These are phyloP conservation scores for Boletus tomentosulus DNA, from an alignment of 768 basidiomycete species.

Conservation along the genomic window DNA sequence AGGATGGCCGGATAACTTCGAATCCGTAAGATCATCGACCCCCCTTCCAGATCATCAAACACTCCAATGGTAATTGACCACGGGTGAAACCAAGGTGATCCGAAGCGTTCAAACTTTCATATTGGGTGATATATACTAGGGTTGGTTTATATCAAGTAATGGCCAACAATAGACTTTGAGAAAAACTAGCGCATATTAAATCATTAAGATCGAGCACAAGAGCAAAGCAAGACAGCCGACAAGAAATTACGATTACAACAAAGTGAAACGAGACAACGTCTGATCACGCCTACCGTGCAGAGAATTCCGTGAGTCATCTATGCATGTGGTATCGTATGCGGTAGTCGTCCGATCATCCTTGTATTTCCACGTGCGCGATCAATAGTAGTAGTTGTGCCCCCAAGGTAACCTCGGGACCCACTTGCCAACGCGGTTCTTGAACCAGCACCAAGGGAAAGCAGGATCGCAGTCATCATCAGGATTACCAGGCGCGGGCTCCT, in stretches of 20 bases:
- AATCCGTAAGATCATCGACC: too few relatives aligned
- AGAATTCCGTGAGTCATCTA: slow-evolving; percentile 9
- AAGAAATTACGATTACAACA: background rate
- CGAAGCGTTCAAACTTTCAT: too few relatives aligned
- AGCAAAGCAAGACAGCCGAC: slow-evolving; percentile 10
- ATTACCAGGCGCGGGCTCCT: slow-evolving; percentile 29
- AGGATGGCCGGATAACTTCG: too few relatives aligned
- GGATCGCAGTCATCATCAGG: slow-evolving; percentile 27
- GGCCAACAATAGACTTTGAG: background rate
- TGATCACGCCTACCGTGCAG: background rate
- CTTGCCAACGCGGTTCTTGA: slow-evolving; percentile 11
- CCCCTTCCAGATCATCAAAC: too few relatives aligned
- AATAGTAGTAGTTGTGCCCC: slow-evolving; percentile 22
- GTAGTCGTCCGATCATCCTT: slow-evolving; percentile 7
- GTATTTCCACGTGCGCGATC: slow-evolving; percentile 9
- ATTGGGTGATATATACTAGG: background rate
- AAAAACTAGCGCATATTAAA: slow-evolving; percentile 9
- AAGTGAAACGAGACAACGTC: background rate
- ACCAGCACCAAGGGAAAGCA: slow-evolving; percentile 23
- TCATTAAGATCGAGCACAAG: slow-evolving; percentile 3
- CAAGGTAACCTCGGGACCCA: slow-evolving; percentile 25
- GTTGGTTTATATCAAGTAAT: background rate
- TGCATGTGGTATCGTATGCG: slow-evolving; percentile 14
- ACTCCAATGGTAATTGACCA: too few relatives aligned
- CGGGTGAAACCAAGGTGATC: too few relatives aligned